A percentile compares a stretch with the other conserved stretches of the same genome.
These are phyloP conservation scores for Vickermania ingenoplastis DNA, from an alignment of 208 protist genomes.

Conservation along the genomic window DNA sequence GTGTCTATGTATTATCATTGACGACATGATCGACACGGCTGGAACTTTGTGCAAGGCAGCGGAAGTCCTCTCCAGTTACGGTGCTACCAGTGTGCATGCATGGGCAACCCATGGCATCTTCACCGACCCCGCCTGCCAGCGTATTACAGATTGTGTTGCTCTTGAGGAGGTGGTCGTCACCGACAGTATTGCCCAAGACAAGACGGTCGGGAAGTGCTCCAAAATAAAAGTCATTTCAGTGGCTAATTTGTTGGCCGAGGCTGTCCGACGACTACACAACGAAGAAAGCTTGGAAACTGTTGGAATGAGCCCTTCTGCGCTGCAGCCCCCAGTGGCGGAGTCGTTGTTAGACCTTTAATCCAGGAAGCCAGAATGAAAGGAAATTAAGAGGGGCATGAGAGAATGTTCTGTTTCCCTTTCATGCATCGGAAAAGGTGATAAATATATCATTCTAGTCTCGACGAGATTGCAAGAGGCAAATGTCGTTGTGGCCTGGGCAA, in stretches of 20 bases:
- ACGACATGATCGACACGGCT: constrained; percentile 97
- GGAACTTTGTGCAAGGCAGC: constrained; percentile 93
- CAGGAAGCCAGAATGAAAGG: no score
- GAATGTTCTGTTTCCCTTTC: no score
- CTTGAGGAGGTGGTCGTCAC: constrained; percentile 90
- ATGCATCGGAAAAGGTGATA: no score
- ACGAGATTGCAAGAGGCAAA: no score
- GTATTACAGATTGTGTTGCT: constrained; percentile 76
- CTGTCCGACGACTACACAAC: constrained; percentile 79
- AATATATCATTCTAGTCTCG: no score
- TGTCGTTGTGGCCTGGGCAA: no score
- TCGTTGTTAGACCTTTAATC: no score
- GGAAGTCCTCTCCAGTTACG: constrained; percentile 89
- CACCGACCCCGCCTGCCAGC: constrained; percentile 86
- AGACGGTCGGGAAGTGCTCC: constrained; percentile 42
- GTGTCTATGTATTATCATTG: constrained; percentile 93
- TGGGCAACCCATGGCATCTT: constrained; percentile 94
- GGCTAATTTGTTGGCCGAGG: constrained; percentile 78
- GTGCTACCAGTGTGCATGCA: constrained; percentile 90
- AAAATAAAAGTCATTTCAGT: constrained; percentile 86
- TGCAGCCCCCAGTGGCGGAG: no score
- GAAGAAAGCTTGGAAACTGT: constrained; percentile 74
- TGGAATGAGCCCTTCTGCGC: no score
- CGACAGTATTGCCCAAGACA: constrained; percentile 87
- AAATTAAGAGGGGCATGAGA: no score